phyloP scores from a whole-genome alignment of 306 rosid genomes.

The Cucurbita argyrosperma region DNA sequence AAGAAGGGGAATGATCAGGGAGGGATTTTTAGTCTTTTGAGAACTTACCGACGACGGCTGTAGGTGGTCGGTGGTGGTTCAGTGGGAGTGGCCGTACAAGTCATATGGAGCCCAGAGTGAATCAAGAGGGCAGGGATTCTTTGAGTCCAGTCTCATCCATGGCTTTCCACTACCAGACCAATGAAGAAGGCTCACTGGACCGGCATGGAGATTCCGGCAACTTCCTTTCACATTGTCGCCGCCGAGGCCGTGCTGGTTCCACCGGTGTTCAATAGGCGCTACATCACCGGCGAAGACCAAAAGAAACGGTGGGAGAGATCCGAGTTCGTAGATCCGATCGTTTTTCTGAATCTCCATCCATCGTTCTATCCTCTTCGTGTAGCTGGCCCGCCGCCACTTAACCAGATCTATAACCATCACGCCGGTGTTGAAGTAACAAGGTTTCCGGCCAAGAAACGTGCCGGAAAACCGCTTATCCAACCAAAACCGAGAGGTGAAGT shows the following conservation, averaged over 20 bases:
- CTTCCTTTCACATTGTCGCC: constrained; percentile 62
- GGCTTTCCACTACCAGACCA: constrained; percentile 85
- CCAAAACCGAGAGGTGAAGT: constrained; percentile 60
- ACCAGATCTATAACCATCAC: constrained; percentile 80
- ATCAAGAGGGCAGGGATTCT: constrained; percentile 52
- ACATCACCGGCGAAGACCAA: constrained; percentile 65
- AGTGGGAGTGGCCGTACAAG: constrained; percentile 36
- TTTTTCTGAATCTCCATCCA: constrained; percentile 78
- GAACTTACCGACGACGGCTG: constrained; percentile 18
- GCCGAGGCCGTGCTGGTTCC: constrained; percentile 80
- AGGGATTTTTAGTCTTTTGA: not conserved
- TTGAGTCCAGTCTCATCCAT: constrained; percentile 49
- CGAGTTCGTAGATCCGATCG: constrained; percentile 58
- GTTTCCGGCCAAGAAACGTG: constrained; percentile 26
- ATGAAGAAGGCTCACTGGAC: constrained; percentile 65
- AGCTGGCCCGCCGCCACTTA: constrained; percentile 37
- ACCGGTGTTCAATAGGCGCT: constrained; percentile 63
- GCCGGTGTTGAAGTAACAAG: constrained; percentile 69
- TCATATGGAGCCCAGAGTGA: constrained; percentile 50
- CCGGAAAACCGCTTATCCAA: constrained; percentile 15
- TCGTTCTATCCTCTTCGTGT: constrained; percentile 36
- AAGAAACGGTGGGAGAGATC: constrained; percentile 62
- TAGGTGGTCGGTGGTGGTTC: constrained; percentile 6
- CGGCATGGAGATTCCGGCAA: constrained; percentile 56
- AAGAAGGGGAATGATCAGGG: not conserved